These are phyloP conservation scores for Aspergillus eucalypticola DNA, from an alignment of 2,329 filamentous ascomycete species.

Conservation along the genomic window DNA sequence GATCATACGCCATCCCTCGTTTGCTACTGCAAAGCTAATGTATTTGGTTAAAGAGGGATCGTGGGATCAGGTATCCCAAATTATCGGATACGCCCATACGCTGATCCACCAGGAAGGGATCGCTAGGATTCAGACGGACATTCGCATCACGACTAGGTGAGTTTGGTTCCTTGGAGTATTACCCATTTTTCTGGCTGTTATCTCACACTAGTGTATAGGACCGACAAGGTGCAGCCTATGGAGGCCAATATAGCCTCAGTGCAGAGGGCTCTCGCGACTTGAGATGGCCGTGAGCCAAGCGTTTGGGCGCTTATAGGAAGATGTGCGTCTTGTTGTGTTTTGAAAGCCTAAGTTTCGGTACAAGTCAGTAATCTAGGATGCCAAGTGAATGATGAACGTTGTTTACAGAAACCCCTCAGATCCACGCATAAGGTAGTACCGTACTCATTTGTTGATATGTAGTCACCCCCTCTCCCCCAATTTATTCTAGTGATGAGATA, in stretches of 20 bases:
- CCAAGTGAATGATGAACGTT: background rate
- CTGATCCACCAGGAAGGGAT: constrained; percentile 71
- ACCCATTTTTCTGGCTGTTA: background rate
- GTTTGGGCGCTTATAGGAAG: background rate
- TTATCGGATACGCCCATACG: constrained; percentile 76
- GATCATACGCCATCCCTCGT: too few relatives aligned
- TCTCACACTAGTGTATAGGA: constrained; percentile 50
- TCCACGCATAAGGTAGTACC: background rate
- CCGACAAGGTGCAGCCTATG: constrained; percentile 76
- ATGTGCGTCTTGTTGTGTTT: background rate
- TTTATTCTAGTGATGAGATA: background rate
- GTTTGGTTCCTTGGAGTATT: background rate
- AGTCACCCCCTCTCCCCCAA: too few relatives aligned
- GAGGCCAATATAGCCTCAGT: constrained; percentile 33
- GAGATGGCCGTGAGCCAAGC: background rate
- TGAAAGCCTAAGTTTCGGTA: background rate
- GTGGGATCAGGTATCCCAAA: constrained; percentile 79
- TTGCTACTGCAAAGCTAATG: background rate
- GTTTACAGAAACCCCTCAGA: background rate
- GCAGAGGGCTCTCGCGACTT: constrained; percentile 4
- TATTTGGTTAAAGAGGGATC: constrained; percentile 64
- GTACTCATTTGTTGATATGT: background rate
- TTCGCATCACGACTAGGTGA: constrained; percentile 75
- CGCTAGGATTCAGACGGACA: constrained; percentile 79
- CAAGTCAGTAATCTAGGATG: constrained; percentile 1